phyloP scores from a whole-genome alignment of 108 stramenopile genomes.

The Pseudonitzschia multiseries region DNA sequence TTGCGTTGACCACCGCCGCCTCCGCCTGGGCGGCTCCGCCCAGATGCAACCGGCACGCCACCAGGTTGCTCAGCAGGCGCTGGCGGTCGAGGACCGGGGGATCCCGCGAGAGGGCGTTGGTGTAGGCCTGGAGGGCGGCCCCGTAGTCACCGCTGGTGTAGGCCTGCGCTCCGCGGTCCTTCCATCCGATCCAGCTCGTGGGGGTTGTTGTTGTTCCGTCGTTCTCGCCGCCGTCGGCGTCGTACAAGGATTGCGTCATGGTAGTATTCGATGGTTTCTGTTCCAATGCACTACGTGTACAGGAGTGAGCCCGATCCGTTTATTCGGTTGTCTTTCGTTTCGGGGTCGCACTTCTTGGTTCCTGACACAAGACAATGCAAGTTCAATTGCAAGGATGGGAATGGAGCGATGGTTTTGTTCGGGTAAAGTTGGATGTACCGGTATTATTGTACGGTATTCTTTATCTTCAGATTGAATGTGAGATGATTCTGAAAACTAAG shows the following conservation, averaged over 20 bases:
- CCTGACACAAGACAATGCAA: no score
- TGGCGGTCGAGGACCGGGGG: slow-evolving; percentile 44
- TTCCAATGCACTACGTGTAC: no score
- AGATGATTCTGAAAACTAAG: no score
- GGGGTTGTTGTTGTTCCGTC: no score
- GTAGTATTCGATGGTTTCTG: background rate
- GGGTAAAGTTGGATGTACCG: no score
- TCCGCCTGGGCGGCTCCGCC: slow-evolving; percentile 54
- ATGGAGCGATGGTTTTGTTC: no score
- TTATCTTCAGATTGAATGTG: no score
- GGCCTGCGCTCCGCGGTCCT: slow-evolving; percentile 36
- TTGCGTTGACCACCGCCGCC: slow-evolving; percentile 65
- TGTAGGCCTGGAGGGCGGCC: slow-evolving; percentile 31
- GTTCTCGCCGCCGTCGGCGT: background rate
- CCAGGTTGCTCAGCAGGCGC: slow-evolving; percentile 54
- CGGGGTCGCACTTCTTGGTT: no score
- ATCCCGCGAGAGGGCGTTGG: slow-evolving; percentile 13
- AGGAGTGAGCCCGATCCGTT: no score
- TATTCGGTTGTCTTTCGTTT: no score
- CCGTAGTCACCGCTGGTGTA: slow-evolving; percentile 33
- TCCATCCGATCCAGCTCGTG: slow-evolving; percentile 31
- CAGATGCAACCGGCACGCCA: slow-evolving; percentile 75
- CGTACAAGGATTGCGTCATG: background rate
- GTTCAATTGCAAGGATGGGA: no score
- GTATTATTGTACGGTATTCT: no score